Evolutionary conservation across 768 basidiomycete genomes (phyloP), one percentile per base, ranked within the genome.

Genomic region (Boletus subcaerulescens): DNA sequence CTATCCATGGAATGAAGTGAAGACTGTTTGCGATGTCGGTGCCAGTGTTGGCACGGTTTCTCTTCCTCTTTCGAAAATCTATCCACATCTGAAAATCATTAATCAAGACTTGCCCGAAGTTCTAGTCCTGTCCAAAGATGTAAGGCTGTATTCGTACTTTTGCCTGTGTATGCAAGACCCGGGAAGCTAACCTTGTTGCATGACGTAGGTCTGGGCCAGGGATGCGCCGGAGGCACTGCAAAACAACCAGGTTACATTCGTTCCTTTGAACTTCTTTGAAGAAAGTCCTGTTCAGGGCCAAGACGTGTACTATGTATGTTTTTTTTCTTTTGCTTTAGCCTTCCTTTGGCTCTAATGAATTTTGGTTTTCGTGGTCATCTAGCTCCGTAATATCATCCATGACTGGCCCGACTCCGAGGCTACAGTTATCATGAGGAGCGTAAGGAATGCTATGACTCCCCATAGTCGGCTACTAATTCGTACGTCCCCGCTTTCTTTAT

Each of bases 321-420:
- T 0, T 2, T 29, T 29, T 9, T 9, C 2, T 9, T 29, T 22
- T 48, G 11, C 33, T 31, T 31, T 24, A 20, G 5, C 36, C 48
- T 26, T 33, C 33, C 14, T 40, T 15, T 9, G 7, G 22, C 17
- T 9, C 31, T 22, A 33, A 33, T 7, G 7, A 2, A 41, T 20
- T 7, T n/a, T 24, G 20, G 22, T 13, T 43, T 45, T 40, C 11
- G 50, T 38, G 15, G 13, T 20, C 38, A 32, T 32, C 40, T 39
- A 67, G 66, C 59, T 67, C 45, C 68, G 65, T 18, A 60, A 66
- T 46, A 66, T 69, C 40, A 60, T 68, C 22, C 74, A 73, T 45
- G 65, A 76, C 54, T 76, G 73, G 75, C 70, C 72, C 11, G 66
- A 73, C 29, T 62, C 63, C 1, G 69, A 73, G 26, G 69, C 66